phyloP scores from a whole-genome alignment of 768 basidiomycete species.

The Tricholoma furcatifolium region DNA sequence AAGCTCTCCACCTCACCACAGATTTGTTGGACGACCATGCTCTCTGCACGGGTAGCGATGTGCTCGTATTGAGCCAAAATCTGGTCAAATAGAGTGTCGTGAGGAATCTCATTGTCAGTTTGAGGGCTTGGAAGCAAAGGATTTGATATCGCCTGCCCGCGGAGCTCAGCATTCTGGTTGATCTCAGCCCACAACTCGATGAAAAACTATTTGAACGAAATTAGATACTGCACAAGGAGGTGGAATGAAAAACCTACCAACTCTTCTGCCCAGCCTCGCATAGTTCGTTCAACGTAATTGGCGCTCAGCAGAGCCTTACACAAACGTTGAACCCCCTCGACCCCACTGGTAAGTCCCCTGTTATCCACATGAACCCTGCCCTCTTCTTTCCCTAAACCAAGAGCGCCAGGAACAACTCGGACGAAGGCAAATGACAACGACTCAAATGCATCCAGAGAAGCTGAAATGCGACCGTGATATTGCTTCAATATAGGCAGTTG shows the following conservation, averaged over 20 bases:
- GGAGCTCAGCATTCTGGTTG: conserved; percentile 54
- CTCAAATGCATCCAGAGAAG: conserved; percentile 93
- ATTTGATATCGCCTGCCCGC: conserved; percentile 48
- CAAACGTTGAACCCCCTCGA: conserved; percentile 79
- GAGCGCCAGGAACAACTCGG: conserved; percentile 89
- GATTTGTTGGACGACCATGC: conserved; percentile 83
- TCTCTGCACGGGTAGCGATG: conserved; percentile 72
- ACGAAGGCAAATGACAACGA: conserved; percentile 84
- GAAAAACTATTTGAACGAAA: conserved; percentile 67
- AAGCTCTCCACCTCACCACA: conserved; percentile 78
- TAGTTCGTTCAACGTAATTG: conserved; percentile 62
- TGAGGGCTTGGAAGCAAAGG: conserved; percentile 50
- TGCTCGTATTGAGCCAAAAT: conserved; percentile 63
- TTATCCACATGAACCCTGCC: conserved; percentile 49
- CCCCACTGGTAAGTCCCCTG: conserved; percentile 72
- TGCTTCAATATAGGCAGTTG: conserved; percentile 83
- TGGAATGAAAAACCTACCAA: conserved; percentile 49
- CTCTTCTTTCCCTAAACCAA: conserved; percentile 54
- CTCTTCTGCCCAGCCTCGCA: conserved; percentile 89
- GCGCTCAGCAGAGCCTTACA: conserved; percentile 87
- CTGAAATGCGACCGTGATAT: conserved; percentile 75
- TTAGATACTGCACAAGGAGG: background rate
- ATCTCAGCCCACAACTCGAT: conserved; percentile 88
- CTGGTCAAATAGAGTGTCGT: conserved; percentile 78
- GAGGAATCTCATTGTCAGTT: conserved; percentile 33